A percentile compares a stretch with the other conserved stretches of the same genome.
These are phyloP conservation scores for Paxillus involutus DNA, from an alignment of 768 basidiomycete species.

Conservation along the genomic window DNA sequence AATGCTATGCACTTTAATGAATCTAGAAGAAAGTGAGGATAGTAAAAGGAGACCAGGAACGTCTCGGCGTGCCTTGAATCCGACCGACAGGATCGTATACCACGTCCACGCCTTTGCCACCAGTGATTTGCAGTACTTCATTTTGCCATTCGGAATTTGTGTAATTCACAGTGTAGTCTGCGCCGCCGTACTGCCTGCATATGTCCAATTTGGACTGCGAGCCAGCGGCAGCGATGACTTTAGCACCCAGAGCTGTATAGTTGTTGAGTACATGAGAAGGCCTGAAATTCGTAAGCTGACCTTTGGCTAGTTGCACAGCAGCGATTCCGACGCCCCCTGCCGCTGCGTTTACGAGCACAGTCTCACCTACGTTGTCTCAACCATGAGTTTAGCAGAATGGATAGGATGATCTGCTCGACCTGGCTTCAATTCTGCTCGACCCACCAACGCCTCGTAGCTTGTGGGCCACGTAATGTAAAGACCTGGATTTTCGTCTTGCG, in stretches of 20 bases:
- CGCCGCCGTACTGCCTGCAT: conserved; percentile 72
- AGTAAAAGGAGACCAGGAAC: not conserved
- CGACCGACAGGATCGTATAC: conserved; percentile 87
- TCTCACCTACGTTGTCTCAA: conserved; percentile 74
- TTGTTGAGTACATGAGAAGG: not conserved
- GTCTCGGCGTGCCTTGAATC: conserved; percentile 51
- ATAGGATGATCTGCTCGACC: conserved; percentile 42
- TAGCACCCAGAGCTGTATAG: conserved; percentile 75
- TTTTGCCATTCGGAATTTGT: conserved; percentile 82
- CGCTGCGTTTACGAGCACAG: conserved; percentile 91
- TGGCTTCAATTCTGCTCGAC: conserved; percentile 74
- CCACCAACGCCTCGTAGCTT: conserved; percentile 88
- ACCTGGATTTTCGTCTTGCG: conserved; percentile 40
- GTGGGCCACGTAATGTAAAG: conserved; percentile 91
- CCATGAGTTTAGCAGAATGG: not conserved
- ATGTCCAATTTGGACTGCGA: conserved; percentile 79
- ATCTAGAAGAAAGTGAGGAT: conserved; percentile 42
- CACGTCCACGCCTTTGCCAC: conserved; percentile 82
- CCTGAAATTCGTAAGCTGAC: conserved; percentile 35
- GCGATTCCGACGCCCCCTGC: conserved; percentile 94
- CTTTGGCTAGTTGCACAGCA: conserved; percentile 92
- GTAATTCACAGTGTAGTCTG: conserved; percentile 84
- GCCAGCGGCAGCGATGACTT: conserved; percentile 91
- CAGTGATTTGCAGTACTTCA: conserved; percentile 80
- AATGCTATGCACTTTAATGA: conserved; percentile 91